Evolutionary conservation across 129 eudicot genomes (phyloP).

Genomic region (Flaveria trinervia): DNA sequence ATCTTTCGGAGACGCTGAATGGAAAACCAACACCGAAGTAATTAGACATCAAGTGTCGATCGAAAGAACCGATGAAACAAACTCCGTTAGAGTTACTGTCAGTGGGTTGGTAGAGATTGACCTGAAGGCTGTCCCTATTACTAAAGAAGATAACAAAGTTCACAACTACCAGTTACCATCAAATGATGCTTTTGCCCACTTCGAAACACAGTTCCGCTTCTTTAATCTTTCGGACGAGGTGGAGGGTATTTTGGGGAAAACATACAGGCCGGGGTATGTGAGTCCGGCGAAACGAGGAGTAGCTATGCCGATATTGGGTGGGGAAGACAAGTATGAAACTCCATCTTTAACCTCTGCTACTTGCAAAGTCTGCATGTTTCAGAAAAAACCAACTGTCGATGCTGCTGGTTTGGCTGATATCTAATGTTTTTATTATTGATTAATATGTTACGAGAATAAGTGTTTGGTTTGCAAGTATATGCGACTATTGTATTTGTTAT

Average conservation of each 20-base stretch:
- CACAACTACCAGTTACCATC: constrained; percentile 65
- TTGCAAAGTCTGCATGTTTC: constrained; percentile 52
- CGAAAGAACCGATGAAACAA: constrained; percentile 61
- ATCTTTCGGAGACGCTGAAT: constrained; percentile 52
- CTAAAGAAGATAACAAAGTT: constrained; percentile 51
- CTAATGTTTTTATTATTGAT: constrained; percentile 10
- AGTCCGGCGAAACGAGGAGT: constrained; percentile 55
- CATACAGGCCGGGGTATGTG: constrained; percentile 49
- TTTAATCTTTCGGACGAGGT: constrained; percentile 40
- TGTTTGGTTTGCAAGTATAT: constrained; percentile 21
- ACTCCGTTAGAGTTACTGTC: constrained; percentile 39
- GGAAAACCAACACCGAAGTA: constrained; percentile 39
- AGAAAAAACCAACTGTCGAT: constrained; percentile 12
- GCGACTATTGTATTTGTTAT: constrained; percentile 22
- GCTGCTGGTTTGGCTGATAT: neutral
- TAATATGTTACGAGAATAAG: constrained; percentile 14
- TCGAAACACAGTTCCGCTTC: constrained; percentile 61
- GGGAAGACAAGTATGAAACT: constrained; percentile 63
- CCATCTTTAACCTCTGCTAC: constrained; percentile 40
- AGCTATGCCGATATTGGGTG: constrained; percentile 68
- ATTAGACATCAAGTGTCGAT: constrained; percentile 35
- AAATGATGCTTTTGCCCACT: constrained; percentile 61
- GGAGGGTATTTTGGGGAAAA: constrained; percentile 65
- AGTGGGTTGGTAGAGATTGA: constrained; percentile 47
- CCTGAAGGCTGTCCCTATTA: constrained; percentile 52